Base-by-base conservation (phyloP, 768 basidiomycete species). In the Suillus brevipes region DNA sequence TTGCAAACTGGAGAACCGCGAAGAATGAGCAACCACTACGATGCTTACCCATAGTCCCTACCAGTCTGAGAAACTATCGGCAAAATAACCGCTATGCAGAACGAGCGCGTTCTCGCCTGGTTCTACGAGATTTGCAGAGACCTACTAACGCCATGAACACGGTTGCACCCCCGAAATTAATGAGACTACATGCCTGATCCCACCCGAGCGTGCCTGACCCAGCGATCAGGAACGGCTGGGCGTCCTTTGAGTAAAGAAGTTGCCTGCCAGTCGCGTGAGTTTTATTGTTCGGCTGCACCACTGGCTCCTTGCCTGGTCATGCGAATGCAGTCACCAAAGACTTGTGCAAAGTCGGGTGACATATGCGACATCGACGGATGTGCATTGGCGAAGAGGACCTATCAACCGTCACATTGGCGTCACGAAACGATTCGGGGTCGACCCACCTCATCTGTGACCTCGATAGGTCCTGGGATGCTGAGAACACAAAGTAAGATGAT, bases 141-240 rank as follows among this genome's bases (percentile, higher is more conserved):
- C 94, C 89, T 93, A 45, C 89, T 93, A 20, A 7, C 23, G 9
- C 31, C 42, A 62, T 25, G 1, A 38, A 50, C 31, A 62, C 31
- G 1, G 10, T 14, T 23, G 52, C 28, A 23, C 56, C 42, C 37
- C 37, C 20, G 45, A 28, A 60, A 62, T 42, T 40, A 38, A 34
- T 28, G 25, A 50, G 23, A 6, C 23, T 25, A 73, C 84, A 68
- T 52, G 84, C 92, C 85, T 94, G 91, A 76, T 98, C 96, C 95
- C 96, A 99, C 36, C 97, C 97, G 40, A 99, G 83, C 2, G 97
- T 99, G 18, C 97, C 97, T 62, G 90, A 92, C 2, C 97, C 97
- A 34, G 95, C 89, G 67, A 99, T 91, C 71, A 99, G 79, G 83
- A 99, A 95, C 0, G 95, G 94, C 73, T 99, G 97, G 0, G 84